Percentiles rank a stretch among this genome's conserved stretches.
phyloP scores from a whole-genome alignment of 2,329 filamentous ascomycete genomes.

The Diaporthe batatas region DNA sequence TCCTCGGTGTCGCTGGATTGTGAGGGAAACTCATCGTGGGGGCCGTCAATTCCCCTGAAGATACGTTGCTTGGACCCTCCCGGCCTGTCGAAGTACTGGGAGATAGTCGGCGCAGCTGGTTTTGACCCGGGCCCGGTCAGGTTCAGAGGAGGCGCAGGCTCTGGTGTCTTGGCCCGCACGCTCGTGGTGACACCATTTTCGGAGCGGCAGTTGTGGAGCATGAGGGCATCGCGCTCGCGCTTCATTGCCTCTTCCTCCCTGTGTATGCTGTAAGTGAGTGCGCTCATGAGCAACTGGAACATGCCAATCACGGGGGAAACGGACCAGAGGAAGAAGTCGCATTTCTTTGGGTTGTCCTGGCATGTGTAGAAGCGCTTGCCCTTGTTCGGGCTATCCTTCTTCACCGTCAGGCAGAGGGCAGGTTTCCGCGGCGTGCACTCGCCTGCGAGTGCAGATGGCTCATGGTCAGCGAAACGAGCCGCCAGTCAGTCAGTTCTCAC shows the following conservation, averaged over 20 bases:
- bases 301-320: constrained; percentile 35
- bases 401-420: constrained; percentile 54
- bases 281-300: background rate
- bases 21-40: background rate
- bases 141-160: constrained; percentile 30
- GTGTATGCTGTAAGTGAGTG: background rate
- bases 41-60: constrained; percentile 35
- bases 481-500: background rate
- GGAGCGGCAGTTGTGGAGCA: constrained; percentile 41
- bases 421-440: constrained; percentile 58
- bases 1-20: constrained; percentile 30
- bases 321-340: constrained; percentile 59
- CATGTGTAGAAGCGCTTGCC: constrained; percentile 61
- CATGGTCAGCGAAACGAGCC: background rate
- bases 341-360: constrained; percentile 50
- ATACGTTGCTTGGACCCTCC: constrained; percentile 23
- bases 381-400: constrained; percentile 55
- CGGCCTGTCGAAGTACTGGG: constrained; percentile 14
- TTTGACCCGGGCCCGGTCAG: background rate
- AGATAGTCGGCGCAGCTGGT: constrained; percentile 20
- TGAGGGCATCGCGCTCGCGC: constrained; percentile 47
- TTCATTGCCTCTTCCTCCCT: constrained; percentile 53
- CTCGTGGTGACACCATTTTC: constrained; percentile 38
- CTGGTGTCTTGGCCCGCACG: constrained; percentile 37
- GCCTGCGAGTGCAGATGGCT: constrained; percentile 48